Evolutionary conservation across 2,329 filamentous ascomycete species (phyloP).

Genomic region (Juglanconis oblonga): DNA sequence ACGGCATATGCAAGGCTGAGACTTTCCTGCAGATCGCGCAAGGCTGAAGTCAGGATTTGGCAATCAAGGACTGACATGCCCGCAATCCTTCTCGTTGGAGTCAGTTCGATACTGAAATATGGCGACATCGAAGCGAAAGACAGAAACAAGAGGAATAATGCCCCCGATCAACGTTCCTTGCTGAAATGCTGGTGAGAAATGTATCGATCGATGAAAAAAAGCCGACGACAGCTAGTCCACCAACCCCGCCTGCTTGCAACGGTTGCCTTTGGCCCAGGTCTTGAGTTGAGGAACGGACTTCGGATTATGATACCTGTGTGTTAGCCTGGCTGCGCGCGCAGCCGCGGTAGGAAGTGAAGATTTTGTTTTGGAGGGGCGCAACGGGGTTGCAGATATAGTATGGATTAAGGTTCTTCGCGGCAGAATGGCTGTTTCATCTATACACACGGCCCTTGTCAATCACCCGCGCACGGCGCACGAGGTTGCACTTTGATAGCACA

Average conservation of each 20-base stretch:
- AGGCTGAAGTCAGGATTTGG: neutral
- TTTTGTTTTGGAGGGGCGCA: neutral
- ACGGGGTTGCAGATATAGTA: neutral
- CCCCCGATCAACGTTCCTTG: no score
- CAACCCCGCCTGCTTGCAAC: no score
- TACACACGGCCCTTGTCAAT: conserved; percentile 8
- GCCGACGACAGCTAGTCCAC: no score
- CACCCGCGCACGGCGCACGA: conserved; percentile 13
- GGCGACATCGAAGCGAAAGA: neutral
- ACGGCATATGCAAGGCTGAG: conserved; percentile 15
- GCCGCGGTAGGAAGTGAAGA: neutral
- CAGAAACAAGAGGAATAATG: no score
- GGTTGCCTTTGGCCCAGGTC: no score
- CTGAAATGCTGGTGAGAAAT: no score
- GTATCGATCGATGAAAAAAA: no score
- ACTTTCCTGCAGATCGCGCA: neutral
- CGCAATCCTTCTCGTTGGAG: neutral
- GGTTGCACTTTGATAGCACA: neutral
- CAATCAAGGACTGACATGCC: neutral
- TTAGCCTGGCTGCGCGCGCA: no score
- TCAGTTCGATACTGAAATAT: neutral
- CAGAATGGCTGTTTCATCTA: conserved; percentile 5
- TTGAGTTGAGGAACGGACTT: no score
- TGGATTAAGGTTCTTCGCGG: conserved; percentile 9
- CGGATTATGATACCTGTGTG: no score